Evolutionary conservation across 768 basidiomycete species (phyloP).

Genomic region (Tricholoma saponaceum): DNA sequence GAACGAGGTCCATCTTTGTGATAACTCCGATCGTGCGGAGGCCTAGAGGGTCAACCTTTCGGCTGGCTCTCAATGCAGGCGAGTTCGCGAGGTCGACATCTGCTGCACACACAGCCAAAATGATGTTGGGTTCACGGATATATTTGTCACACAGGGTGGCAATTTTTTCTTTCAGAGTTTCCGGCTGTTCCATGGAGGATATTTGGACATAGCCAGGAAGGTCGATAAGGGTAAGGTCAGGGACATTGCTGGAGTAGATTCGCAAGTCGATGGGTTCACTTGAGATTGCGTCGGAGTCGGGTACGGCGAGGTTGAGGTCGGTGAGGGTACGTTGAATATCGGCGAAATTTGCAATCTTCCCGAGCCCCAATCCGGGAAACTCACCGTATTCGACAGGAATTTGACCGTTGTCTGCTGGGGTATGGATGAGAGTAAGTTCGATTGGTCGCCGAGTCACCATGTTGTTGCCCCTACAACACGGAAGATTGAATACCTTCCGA

Average conservation of each 20-base stretch:
- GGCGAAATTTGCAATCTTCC: slow-evolving; percentile 88
- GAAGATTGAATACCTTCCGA: neutral
- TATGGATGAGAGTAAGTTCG: slow-evolving; percentile 95
- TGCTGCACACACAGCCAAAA: slow-evolving; percentile 97
- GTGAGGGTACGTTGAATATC: slow-evolving; percentile 89
- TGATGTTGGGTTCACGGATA: slow-evolving; percentile 99
- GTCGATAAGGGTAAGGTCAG: slow-evolving; percentile 96
- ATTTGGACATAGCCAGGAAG: slow-evolving; percentile 97
- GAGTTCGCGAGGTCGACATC: slow-evolving; percentile 99
- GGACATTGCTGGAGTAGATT: slow-evolving; percentile 93
- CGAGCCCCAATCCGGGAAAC: slow-evolving; percentile 86
- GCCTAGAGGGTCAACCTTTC: slow-evolving; percentile 92
- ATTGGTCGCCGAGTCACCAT: slow-evolving; percentile 99
- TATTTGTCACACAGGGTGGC: slow-evolving; percentile 87
- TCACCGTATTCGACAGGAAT: slow-evolving; percentile 81
- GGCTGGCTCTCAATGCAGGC: slow-evolving; percentile 88
- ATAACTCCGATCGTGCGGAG: slow-evolving; percentile 95
- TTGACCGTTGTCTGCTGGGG: slow-evolving; percentile 56
- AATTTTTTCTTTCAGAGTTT: slow-evolving; percentile 91
- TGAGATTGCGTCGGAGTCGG: slow-evolving; percentile 86
- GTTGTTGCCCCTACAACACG: slow-evolving; percentile 79
- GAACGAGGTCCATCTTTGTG: slow-evolving; percentile 98
- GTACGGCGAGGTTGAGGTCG: slow-evolving; percentile 93
- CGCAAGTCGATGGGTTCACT: slow-evolving; percentile 95
- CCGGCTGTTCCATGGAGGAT: slow-evolving; percentile 92